phyloP scores from a whole-genome alignment of 352 stramenopile species.

The Pythium brachiatum region DNA sequence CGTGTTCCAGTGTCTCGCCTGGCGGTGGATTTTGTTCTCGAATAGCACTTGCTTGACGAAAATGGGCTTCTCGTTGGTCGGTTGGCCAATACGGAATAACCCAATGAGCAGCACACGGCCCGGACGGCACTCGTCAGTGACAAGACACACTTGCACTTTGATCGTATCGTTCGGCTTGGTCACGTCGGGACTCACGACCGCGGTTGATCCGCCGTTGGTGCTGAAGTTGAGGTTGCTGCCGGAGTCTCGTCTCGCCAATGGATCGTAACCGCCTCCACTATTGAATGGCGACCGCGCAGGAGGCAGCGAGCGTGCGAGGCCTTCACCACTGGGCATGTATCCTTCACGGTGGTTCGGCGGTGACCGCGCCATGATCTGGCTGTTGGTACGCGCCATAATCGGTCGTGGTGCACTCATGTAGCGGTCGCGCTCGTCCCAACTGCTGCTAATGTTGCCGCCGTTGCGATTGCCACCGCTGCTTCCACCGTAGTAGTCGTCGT shows the following conservation, averaged over 20 bases:
- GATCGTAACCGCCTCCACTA: conserved; percentile 19
- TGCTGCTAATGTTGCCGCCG: conserved; percentile 20
- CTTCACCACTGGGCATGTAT: conserved; percentile 5
- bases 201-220: conserved; percentile 18
- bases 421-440: conserved; percentile 21
- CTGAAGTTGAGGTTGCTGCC: conserved; percentile 28
- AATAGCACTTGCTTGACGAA: conserved; percentile 85
- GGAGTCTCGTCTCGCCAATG: conserved; percentile 14
- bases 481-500: neutral
- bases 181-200: conserved; percentile 47
- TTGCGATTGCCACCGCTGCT: neutral
- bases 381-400: conserved; percentile 16
- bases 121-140: conserved; percentile 52
- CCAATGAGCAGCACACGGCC: conserved; percentile 71
- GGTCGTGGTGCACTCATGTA: conserved; percentile 20
- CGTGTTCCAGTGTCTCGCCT: conserved; percentile 62
- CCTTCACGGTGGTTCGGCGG: conserved; percentile 16
- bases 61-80: conserved; percentile 77
- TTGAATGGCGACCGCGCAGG: conserved; percentile 15
- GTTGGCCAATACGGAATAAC: conserved; percentile 71
- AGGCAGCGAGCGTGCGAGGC: conserved; percentile 18
- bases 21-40: conserved; percentile 69
- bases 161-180: conserved; percentile 78
- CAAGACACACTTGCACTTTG: conserved; percentile 66
- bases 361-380: conserved; percentile 21